A percentile compares a stretch with the other conserved stretches of the same genome.
Evolutionary conservation across 805 yeast species (phyloP).

Genomic region (Metschnikowia borealis): DNA sequence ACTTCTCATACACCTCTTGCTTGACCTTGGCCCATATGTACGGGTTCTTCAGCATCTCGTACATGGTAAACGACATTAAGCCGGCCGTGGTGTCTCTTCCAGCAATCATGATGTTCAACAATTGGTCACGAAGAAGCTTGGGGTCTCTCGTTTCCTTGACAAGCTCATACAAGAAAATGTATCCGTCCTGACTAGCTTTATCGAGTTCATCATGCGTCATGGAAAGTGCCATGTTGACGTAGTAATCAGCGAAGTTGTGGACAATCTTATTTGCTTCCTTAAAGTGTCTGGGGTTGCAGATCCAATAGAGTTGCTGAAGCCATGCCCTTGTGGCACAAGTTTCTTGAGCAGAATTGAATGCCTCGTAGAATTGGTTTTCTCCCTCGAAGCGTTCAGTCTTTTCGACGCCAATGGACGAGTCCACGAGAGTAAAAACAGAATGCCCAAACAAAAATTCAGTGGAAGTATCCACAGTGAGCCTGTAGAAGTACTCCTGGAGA

Average conservation of each 20-base stretch:
- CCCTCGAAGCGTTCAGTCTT: slow-evolving; percentile 12
- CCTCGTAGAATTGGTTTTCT: slow-evolving; percentile 7
- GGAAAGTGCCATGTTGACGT: slow-evolving; percentile 8
- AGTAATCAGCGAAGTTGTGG: slow-evolving; percentile 11
- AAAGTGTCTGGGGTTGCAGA: slow-evolving; percentile 8
- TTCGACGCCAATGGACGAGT: slow-evolving; percentile 3
- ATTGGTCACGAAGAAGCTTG: slow-evolving; percentile 12
- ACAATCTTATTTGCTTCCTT: slow-evolving; percentile 3
- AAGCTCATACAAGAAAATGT: slow-evolving; percentile 13
- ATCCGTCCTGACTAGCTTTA: slow-evolving; percentile 3
- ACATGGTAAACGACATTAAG: slow-evolving; percentile 13
- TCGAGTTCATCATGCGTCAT: slow-evolving; percentile 9
- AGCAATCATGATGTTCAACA: slow-evolving; percentile 16
- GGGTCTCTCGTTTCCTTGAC: slow-evolving; percentile 14
- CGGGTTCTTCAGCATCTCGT: slow-evolving; percentile 32
- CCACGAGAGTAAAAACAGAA: slow-evolving; percentile 7
- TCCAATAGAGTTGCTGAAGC: slow-evolving; percentile 9
- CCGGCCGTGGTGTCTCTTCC: slow-evolving; percentile 18
- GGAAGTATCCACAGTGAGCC: slow-evolving; percentile 15
- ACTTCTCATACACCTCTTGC: slow-evolving; percentile 23
- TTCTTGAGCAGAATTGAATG: slow-evolving; percentile 12
- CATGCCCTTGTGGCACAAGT: slow-evolving; percentile 6
- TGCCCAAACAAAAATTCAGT: slow-evolving; percentile 17
- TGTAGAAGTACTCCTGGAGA: slow-evolving; percentile 14
- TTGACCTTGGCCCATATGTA: slow-evolving; percentile 26